Percentiles rank a stretch among this genome's conserved stretches.
Conservation (phyloP, 768 basidiomycete species). For the Suillus variegatus region DNA sequence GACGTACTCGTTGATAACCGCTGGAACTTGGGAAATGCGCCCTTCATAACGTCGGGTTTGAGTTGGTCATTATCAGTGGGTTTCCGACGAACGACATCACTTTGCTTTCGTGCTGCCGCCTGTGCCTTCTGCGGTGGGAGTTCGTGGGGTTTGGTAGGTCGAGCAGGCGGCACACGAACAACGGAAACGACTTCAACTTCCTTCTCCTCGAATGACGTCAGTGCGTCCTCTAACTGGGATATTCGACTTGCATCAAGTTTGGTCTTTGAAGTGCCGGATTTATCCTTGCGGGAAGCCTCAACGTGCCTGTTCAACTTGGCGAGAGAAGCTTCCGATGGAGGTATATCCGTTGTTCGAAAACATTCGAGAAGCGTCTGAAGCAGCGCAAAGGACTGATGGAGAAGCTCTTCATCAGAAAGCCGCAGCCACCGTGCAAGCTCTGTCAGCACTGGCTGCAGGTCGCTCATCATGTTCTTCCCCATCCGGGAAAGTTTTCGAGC, state of each 20-base stretch:
- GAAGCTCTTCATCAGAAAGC: conserved; percentile 87
- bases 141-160: conserved; percentile 16
- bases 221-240: conserved; percentile 62
- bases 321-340: conserved; percentile 57
- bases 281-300: conserved; percentile 55
- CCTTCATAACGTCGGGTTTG: conserved; percentile 37
- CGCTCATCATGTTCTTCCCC: conserved; percentile 74
- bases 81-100: conserved; percentile 12
- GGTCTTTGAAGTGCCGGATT: conserved; percentile 46
- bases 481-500: conserved; percentile 53
- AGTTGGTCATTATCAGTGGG: conserved; percentile 24
- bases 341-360: conserved; percentile 63
- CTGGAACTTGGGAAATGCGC: conserved; percentile 45
- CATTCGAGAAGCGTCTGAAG: conserved; percentile 77
- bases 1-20: conserved; percentile 29
- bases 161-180: conserved; percentile 14
- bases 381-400: conserved; percentile 86
- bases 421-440: conserved; percentile 88
- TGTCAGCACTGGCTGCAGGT: conserved; percentile 75
- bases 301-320: conserved; percentile 68
- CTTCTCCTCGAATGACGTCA: conserved; percentile 65
- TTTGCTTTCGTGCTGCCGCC: conserved; percentile 10
- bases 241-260: conserved; percentile 58
- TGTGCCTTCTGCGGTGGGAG: conserved; percentile 22
- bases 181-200: conserved; percentile 57